Percentiles rank a stretch among this genome's conserved stretches.
These are phyloP conservation scores for Chrysophaeum taylorii DNA, from an alignment of 352 stramenopile genomes.

Conservation along the genomic window DNA sequence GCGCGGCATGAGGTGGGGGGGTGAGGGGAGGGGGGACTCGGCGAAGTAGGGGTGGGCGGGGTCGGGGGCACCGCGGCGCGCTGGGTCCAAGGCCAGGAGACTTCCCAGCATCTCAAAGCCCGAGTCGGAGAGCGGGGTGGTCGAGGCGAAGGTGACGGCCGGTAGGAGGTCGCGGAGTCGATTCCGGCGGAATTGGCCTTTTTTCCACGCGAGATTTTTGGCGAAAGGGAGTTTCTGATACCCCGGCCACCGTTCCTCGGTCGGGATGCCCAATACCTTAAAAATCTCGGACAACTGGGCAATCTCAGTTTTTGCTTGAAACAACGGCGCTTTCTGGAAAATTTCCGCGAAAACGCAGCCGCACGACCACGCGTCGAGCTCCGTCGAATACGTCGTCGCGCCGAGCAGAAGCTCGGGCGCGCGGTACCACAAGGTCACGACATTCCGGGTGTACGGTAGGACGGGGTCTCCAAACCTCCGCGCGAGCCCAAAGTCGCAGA, in stretches of 20 bases:
- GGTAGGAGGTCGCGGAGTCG: neutral
- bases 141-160: neutral
- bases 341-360: conserved; percentile 96
- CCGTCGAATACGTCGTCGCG: conserved; percentile 60
- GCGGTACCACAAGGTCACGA: conserved; percentile 88
- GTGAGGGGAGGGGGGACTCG: neutral
- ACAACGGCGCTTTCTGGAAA: conserved; percentile 71
- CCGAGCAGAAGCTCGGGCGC: conserved; percentile 80
- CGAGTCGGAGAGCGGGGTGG: neutral
- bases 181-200: conserved; percentile 14
- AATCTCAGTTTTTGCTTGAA: conserved; percentile 81
- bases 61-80: conserved; percentile 70
- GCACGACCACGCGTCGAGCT: conserved; percentile 82
- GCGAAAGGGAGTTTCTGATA: conserved; percentile 43
- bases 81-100: conserved; percentile 57
- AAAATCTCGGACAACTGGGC: conserved; percentile 95
- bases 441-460: conserved; percentile 43
- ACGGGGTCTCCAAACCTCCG: conserved; percentile 37
- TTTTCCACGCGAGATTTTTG: conserved; percentile 46
- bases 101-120: conserved; percentile 23
- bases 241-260: conserved; percentile 72
- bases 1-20: neutral
- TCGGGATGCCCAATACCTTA: conserved; percentile 53
- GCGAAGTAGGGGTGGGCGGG: conserved; percentile 83
- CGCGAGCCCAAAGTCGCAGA: conserved; percentile 64